phyloP scores from a whole-genome alignment of 257 asterid species.

The Ophiorrhiza pumila region DNA sequence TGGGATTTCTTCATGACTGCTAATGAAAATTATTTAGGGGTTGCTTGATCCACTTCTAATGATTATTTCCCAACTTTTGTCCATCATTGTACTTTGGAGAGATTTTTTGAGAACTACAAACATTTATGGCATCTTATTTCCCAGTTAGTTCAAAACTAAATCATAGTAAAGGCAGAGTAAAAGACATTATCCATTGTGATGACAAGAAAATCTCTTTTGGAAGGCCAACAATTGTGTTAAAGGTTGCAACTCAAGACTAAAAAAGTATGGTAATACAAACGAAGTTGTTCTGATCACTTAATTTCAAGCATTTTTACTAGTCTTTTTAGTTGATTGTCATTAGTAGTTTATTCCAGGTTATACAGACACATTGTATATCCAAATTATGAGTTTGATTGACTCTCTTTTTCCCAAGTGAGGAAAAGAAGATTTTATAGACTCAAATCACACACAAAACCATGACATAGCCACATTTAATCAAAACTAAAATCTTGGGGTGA shows the following conservation, averaged over 20 bases:
- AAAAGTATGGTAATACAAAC: background rate
- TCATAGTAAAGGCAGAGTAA: background rate
- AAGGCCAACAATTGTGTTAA: background rate
- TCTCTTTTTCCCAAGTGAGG: background rate
- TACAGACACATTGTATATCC: background rate
- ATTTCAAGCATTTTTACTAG: background rate
- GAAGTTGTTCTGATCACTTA: background rate
- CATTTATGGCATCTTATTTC: background rate
- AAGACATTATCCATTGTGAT: background rate
- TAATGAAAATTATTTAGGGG: background rate
- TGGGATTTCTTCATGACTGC: background rate
- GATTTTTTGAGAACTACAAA: background rate
- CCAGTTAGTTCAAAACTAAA: background rate
- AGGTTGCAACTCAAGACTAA: background rate
- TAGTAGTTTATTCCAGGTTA: background rate
- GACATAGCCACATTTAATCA: background rate
- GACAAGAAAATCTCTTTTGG: background rate
- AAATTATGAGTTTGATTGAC: background rate
- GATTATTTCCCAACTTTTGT: background rate
- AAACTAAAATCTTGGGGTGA: background rate
- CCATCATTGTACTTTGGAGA: background rate
- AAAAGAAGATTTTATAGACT: background rate
- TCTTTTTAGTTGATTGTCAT: background rate
- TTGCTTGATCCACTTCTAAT: background rate
- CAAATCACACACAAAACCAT: background rate